Evolutionary conservation across 805 yeast species (phyloP).

Genomic region (Saturnispora silvae): DNA sequence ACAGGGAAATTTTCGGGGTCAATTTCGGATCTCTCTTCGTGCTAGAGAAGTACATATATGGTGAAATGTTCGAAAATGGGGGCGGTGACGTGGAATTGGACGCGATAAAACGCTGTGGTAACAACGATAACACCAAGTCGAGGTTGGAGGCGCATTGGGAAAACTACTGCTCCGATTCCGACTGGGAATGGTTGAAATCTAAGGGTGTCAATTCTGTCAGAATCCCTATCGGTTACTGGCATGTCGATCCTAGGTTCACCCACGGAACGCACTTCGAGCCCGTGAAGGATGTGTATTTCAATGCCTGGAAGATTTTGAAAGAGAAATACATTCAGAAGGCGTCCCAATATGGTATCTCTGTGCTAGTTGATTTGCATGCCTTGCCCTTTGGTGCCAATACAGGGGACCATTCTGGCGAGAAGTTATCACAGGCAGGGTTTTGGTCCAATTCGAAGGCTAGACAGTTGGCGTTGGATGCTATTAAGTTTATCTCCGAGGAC

Average conservation of each 20-base stretch:
- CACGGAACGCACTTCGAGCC: conserved; percentile 53
- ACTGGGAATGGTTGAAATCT: conserved; percentile 66
- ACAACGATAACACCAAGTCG: conserved; percentile 40
- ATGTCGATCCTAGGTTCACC: conserved; percentile 53
- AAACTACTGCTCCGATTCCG: conserved; percentile 49
- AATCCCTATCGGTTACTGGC: conserved; percentile 90
- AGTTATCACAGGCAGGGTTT: conserved; percentile 47
- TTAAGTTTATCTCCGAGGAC: conserved; percentile 55
- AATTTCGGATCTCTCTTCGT: conserved; percentile 78
- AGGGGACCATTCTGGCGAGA: conserved; percentile 74
- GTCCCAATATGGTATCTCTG: conserved; percentile 48
- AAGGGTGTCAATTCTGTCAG: conserved; percentile 72
- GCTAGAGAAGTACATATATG: conserved; percentile 70
- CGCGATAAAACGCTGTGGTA: conserved; percentile 45
- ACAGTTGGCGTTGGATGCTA: conserved; percentile 35
- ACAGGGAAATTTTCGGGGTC: conserved; percentile 66
- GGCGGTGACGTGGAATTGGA: conserved; percentile 61
- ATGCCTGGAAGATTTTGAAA: conserved; percentile 63
- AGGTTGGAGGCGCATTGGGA: conserved; percentile 59
- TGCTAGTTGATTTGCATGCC: conserved; percentile 79
- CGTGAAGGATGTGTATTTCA: conserved; percentile 45
- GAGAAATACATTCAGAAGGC: conserved; percentile 47
- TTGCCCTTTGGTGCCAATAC: conserved; percentile 89
- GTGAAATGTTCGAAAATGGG: conserved; percentile 36
- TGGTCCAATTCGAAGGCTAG: conserved; percentile 42